Evolutionary conservation across 2,329 filamentous ascomycete genomes (phyloP).

Genomic region (Aspergillus terreus): DNA sequence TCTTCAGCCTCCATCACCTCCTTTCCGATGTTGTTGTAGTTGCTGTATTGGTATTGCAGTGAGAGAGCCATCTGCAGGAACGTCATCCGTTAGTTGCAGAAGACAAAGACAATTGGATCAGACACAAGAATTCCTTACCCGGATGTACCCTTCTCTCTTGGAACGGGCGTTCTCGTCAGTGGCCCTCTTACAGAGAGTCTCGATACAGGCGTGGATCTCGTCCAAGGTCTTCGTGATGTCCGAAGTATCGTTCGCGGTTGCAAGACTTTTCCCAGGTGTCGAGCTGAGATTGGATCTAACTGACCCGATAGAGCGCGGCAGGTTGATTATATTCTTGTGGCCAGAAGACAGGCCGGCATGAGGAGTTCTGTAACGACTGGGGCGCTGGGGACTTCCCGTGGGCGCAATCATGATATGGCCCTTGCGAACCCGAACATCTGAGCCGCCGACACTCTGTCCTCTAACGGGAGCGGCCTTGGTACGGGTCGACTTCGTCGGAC

Average conservation of each 20-base stretch:
- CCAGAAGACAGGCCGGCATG: neutral
- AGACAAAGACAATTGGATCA: neutral
- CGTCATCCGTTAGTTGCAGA: neutral
- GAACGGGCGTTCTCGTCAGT: constrained; percentile 4
- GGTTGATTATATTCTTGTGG: neutral
- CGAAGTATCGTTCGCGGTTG: neutral
- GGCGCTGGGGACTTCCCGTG: constrained; percentile 15
- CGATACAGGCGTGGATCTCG: constrained; percentile 8
- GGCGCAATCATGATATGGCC: constrained; percentile 11
- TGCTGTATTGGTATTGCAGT: constrained; percentile 14
- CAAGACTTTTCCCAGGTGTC: neutral
- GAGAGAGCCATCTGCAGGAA: constrained; percentile 12
- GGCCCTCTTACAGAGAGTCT: constrained; percentile 10
- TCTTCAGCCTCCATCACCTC: constrained; percentile 10
- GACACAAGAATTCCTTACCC: constrained; percentile 9
- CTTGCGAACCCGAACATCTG: constrained; percentile 7
- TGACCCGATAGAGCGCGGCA: neutral
- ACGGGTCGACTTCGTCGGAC: constrained; percentile 16
- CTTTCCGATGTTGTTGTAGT: constrained; percentile 11
- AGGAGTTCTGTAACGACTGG: neutral
- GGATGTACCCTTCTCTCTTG: constrained; percentile 14
- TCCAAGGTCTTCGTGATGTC: neutral
- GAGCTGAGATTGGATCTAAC: neutral
- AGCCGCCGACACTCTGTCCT: neutral
- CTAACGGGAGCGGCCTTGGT: constrained; percentile 10